phyloP scores from a whole-genome alignment of 1,139 yeast genomes.

The Geotrichum australiense region DNA sequence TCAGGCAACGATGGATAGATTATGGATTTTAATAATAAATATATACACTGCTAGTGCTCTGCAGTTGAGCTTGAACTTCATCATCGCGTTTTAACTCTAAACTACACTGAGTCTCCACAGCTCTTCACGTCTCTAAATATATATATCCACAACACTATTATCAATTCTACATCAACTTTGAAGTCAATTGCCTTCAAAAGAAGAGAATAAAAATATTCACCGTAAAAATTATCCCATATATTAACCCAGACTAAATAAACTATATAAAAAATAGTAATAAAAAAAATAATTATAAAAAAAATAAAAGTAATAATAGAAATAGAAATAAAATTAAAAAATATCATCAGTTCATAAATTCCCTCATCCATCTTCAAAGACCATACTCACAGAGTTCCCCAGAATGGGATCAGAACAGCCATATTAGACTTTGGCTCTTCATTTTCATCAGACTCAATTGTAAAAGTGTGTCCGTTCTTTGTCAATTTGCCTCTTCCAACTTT shows the following conservation, averaged over 20 bases:
- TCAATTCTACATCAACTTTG: too few relatives aligned
- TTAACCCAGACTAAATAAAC: background rate
- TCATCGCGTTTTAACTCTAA: too few relatives aligned
- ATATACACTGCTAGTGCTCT: too few relatives aligned
- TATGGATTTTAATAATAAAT: too few relatives aligned
- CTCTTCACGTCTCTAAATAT: too few relatives aligned
- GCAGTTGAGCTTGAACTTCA: too few relatives aligned
- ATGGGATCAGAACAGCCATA: constrained; percentile 16
- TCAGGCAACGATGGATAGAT: too few relatives aligned
- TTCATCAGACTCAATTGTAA: constrained; percentile 10
- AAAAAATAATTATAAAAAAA: constrained; percentile 1
- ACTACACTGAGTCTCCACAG: too few relatives aligned
- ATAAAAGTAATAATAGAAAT: background rate
- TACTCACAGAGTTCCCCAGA: constrained; percentile 12
- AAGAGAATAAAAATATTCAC: background rate
- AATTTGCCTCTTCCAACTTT: constrained; percentile 13
- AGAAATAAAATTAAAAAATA: background rate
- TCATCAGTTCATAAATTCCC: background rate
- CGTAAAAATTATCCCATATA: background rate
- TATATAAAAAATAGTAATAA: background rate
- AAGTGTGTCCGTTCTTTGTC: background rate
- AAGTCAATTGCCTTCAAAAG: too few relatives aligned
- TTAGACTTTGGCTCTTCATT: constrained; percentile 11
- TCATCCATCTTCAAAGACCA: too few relatives aligned
- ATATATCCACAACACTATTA: too few relatives aligned